Base-by-base conservation (phyloP, 257 asterid genomes). In the Solanum stenotomum region DNA sequence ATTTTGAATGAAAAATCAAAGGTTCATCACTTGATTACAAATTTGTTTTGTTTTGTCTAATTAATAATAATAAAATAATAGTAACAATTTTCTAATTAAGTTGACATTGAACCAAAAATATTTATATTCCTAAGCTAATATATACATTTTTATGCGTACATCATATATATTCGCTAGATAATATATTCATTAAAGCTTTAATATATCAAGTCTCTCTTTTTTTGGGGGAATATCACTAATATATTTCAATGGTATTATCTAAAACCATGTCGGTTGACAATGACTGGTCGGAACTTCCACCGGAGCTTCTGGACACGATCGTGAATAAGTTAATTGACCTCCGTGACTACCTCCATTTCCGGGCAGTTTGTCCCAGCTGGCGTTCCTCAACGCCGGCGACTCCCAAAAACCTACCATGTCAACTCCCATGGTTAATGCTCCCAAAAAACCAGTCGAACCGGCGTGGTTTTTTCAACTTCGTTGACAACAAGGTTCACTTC, bases 371-470 rank as follows among this genome's bases (percentile, higher is more conserved):
- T 86, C 88, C 65, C 10, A 85, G 44, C 49, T 96, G 96, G 95
- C 92, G 93, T 35, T 88, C 92, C 87, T 91, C 98, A 12, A 90
- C 96, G 65, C 92, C 91, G 20, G 42, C 88, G 22, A 86, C 88
- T 85, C 93, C 90, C 29, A 92, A 86, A 83, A 91, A 93, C 89
- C 93, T 95, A 87, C 98, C 96, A 1, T 90, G 91, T 85, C 98
- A 96, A 59, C 91, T 94, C 89, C 99, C 99, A 6, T 96, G 98
- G 99, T 94, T 96, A 18, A 94, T 96, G 98, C 97, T 96, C 44
- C 96, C 98, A 20, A 87, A 89, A 12, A 86, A 88, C 93, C 89
- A 88, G 83, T 83, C 92, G 56, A 75, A 37, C 87, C 93, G 93
- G 20, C 94, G 94, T n/a, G 87, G 89, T 46, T 96, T 96, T 88